These are phyloP conservation scores for Penicillium frequentans DNA, from an alignment of 2,329 filamentous ascomycete species.

Conservation along the genomic window DNA sequence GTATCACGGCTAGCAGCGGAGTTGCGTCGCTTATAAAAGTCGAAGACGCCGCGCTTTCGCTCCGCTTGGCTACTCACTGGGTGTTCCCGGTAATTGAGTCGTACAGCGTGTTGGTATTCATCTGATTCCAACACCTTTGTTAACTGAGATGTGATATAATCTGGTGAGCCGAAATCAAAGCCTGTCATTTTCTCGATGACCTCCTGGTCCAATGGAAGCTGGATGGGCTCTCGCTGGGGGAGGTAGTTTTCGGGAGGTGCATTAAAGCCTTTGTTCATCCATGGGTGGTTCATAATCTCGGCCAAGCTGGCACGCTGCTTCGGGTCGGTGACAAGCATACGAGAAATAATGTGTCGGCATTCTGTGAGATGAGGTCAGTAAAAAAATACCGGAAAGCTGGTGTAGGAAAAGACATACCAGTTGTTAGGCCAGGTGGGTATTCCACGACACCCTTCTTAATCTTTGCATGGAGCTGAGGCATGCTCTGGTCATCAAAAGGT, in stretches of 20 bases:
- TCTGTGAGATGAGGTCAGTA: constrained; percentile 59
- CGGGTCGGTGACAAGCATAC: constrained; percentile 95
- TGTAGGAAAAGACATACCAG: constrained; percentile 60
- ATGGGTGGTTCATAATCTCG: constrained; percentile 93
- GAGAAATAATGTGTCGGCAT: constrained; percentile 86
- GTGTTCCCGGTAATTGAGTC: constrained; percentile 68
- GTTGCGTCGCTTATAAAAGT: constrained; percentile 94
- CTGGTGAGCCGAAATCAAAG: constrained; percentile 90
- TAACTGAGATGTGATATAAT: constrained; percentile 78
- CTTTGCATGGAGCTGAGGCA: constrained; percentile 96
- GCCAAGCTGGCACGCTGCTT: constrained; percentile 79
- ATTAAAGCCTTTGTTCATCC: constrained; percentile 91
- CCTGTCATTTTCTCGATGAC: constrained; percentile 94
- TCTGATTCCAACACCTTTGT: constrained; percentile 87
- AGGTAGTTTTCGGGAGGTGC: constrained; percentile 86
- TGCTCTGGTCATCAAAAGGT: constrained; percentile 97
- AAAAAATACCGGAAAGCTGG: constrained; percentile 2
- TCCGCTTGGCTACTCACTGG: constrained; percentile 61
- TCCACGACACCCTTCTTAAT: constrained; percentile 97
- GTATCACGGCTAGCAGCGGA: constrained; percentile 83
- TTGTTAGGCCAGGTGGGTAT: constrained; percentile 89
- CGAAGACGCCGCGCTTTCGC: constrained; percentile 87
- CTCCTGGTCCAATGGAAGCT: constrained; percentile 76
- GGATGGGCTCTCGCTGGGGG: constrained; percentile 78
- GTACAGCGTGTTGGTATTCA: constrained; percentile 86